Base-by-base conservation (phyloP, 495 filamentous ascomycete genomes). In the Penicillium samsonianum region DNA sequence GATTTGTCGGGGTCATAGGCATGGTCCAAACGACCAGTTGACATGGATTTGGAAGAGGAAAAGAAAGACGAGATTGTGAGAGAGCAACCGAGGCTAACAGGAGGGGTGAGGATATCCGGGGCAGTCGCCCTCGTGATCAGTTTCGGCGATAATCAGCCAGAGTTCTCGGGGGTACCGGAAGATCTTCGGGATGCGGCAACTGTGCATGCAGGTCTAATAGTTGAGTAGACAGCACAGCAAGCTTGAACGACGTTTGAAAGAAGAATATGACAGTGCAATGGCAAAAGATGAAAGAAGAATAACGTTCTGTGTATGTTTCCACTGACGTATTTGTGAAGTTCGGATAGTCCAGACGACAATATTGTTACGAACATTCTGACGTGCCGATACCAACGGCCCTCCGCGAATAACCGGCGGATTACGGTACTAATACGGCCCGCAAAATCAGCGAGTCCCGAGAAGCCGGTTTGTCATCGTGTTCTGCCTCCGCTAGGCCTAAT, bases 371-470 rank as follows among this genome's bases (percentile, higher is more conserved):
- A 60, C 16, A 38, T 38, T 38, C 63, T 74, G 67, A 72, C 70
- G 59, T 73, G 72, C 73, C 73, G 73, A 74, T 74, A 76, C 73
- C 59, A 55, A 47, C 61, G 54, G 56, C 49, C 9, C 26, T 46
- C 65, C 62, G 65, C 54, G 11, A 44, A 52, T 63, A 63, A 42
- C 61, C 64, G 67, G 17, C 4, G 42, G 19, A 62, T 53, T 56
- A 61, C 59, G 5, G 51, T 60, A 62, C 53, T 8, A 26, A 42
- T 61, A 68, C 56, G 51, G 20, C 26, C 41, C 28, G 40, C 53
- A 43, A 28, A 26, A 12, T 54, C 44, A 49, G 26, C 60, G 40
- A 63, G 53, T 65, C 60, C 63, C 57, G 58, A 66, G 47, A 54
- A 50, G 55, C 61, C 64, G 64, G 63, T 61, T 66, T 53, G 64